Evolutionary conservation across 345 rosid species (phyloP).

Genomic region (Erucastrum elatum): DNA sequence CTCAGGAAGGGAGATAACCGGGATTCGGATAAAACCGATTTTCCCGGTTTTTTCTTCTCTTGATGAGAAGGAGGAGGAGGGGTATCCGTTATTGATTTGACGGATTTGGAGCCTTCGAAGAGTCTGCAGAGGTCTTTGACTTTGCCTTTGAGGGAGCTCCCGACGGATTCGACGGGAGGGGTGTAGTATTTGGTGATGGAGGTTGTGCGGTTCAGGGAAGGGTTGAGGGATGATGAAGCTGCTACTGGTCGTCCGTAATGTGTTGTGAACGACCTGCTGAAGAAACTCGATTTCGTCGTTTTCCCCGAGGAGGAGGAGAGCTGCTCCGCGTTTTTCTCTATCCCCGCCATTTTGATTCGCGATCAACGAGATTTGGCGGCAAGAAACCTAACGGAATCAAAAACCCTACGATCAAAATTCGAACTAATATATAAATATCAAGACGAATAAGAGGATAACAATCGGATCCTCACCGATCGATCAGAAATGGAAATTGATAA

Average conservation of each 20-base stretch:
- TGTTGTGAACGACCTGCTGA: not conserved
- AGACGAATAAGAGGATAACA: too few species aligned
- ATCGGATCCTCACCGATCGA: not conserved
- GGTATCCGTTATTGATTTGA: not conserved
- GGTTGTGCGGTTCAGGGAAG: not conserved
- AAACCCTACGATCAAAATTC: not conserved
- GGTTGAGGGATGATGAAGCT: not conserved
- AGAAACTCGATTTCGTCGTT: not conserved
- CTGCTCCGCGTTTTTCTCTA: not conserved
- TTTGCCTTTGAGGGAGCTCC: not conserved
- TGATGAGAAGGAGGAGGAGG: not conserved
- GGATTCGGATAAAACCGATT: not conserved
- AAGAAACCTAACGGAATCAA: not conserved
- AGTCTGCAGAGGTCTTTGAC: not conserved
- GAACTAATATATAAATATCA: too few species aligned
- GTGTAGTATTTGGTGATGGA: not conserved
- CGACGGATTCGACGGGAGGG: not conserved
- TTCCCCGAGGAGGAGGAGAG: too few species aligned
- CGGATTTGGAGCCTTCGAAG: not conserved
- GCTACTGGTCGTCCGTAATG: not conserved
- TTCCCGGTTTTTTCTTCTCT: not conserved
- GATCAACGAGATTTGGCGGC: not conserved
- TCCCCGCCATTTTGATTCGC: not conserved
- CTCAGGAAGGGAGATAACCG: not conserved
- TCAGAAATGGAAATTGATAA: not conserved